These are phyloP conservation scores for Vigna radiata DNA, from an alignment of 306 rosid genomes.

Conservation along the genomic window DNA sequence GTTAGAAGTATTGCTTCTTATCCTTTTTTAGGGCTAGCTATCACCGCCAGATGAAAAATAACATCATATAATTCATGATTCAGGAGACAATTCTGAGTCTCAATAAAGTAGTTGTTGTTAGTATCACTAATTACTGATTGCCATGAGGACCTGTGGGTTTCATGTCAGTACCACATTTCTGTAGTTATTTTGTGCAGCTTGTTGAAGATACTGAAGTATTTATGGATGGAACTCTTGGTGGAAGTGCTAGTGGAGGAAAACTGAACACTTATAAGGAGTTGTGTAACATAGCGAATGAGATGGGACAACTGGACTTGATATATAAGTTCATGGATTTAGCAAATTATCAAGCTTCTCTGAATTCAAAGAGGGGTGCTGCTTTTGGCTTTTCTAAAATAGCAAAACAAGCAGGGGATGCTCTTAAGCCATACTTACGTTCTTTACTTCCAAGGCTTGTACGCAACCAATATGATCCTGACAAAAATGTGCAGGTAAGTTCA, in stretches of 20 bases:
- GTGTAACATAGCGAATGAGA: constrained; percentile 95
- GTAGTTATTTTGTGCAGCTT: constrained; percentile 62
- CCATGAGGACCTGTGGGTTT: not conserved
- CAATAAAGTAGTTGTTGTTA: constrained; percentile 13
- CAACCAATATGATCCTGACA: constrained; percentile 97
- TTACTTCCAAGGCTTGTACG: constrained; percentile 94
- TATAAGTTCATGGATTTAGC: constrained; percentile 99
- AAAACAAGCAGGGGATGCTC: constrained; percentile 94
- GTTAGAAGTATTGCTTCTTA: constrained; percentile 32
- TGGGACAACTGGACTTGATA: constrained; percentile 98
- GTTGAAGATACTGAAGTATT: constrained; percentile 95
- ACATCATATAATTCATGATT: constrained; percentile 26
- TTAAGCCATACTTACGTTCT: constrained; percentile 75
- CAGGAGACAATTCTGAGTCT: constrained; percentile 19
- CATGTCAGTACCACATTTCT: not conserved
- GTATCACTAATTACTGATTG: constrained; percentile 20
- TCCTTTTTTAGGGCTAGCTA: constrained; percentile 25
- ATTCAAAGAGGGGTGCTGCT: constrained; percentile 97
- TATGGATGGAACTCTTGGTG: constrained; percentile 91
- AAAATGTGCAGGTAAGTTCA: constrained; percentile 88
- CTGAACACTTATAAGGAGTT: constrained; percentile 93
- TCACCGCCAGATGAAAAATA: constrained; percentile 31
- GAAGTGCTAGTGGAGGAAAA: constrained; percentile 82
- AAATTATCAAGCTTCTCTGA: constrained; percentile 86
- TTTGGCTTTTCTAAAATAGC: constrained; percentile 99